These are phyloP conservation scores for Vaccinium vitisidaea DNA, from an alignment of 148 eudicot species.

Conservation along the genomic window DNA sequence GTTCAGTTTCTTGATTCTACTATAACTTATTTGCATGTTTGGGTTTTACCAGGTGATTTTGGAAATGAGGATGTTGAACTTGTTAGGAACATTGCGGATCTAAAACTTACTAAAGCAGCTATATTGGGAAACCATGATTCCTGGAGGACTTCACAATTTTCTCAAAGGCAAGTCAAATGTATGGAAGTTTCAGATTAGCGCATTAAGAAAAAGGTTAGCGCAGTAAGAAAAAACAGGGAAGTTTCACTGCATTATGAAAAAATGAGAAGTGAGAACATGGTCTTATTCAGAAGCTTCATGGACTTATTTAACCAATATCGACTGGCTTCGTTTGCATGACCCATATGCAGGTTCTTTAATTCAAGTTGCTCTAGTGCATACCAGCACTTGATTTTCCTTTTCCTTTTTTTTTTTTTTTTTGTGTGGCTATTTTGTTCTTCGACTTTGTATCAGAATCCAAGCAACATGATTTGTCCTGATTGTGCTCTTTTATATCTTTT, in stretches of 20 bases:
- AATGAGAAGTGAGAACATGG: neutral
- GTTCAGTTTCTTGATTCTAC: constrained; percentile 3
- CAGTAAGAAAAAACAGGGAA: neutral
- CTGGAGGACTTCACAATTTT: constrained; percentile 64
- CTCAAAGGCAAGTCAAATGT: constrained; percentile 46
- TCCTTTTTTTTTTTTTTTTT: neutral
- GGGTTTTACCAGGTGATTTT: constrained; percentile 66
- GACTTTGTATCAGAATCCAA: neutral
- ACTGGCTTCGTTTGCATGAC: neutral
- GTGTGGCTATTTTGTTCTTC: neutral
- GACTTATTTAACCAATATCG: neutral
- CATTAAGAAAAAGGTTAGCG: neutral
- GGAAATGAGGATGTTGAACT: constrained; percentile 88
- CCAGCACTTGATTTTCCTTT: neutral
- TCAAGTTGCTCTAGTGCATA: constrained; percentile 2
- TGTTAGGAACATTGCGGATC: constrained; percentile 63
- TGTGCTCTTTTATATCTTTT: neutral
- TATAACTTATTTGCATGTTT: constrained; percentile 1
- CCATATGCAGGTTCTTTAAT: neutral
- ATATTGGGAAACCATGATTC: constrained; percentile 94
- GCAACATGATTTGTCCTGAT: neutral
- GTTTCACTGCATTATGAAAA: neutral
- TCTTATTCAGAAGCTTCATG: neutral
- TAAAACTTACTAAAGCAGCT: constrained; percentile 67
- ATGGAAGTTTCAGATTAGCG: neutral